Evolutionary conservation across 352 stramenopile species (phyloP), one percentile per base, ranked within the genome.

Genomic region (Pythium sp.): DNA sequence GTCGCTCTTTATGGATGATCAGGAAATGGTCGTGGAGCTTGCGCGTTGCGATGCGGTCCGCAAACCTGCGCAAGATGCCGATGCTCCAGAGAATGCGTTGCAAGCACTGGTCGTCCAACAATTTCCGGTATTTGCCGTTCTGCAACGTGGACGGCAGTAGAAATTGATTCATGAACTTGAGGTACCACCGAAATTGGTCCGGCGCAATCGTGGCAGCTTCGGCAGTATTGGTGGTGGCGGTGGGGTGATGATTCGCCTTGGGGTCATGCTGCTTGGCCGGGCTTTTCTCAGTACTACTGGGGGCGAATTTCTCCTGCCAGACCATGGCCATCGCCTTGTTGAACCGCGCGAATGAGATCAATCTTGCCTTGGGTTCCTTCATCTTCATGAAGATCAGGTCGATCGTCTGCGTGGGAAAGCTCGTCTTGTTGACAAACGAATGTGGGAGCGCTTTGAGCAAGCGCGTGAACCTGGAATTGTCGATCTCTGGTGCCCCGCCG

Each of bases 331-430:
- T 87, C 0, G 81, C 75, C 36, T 80, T 86, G 71, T 80, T 91
- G 62, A 92, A 93, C 47, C 79, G 76, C 0, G 63, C 54, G 24
- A 91, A 92, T 8, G 79, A 76, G 12, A 93, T 88, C 0, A 77
- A 78, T 24, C 84, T 74, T 8, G 83, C 73, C 59, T 90, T 90
- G 0, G 83, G 85, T 9, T 93, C 83, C 46, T 92, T 91, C 80
- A 92, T 88, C 58, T 91, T 91, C 3, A 79, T 71, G 43, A 93
- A 93, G 20, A 90, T 81, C 15, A 91, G 55, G 49, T 93, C 85
- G 0, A 78, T 71, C 3, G 73, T 82, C 47, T 92, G 82, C 28
- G 74, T 72, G 15, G 83, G 76, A 54, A 91, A 93, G 14, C 73
- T 70, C 20, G 72, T 75, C 57, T 85, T 83, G 68, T 89, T 75